Evolutionary conservation across 169 alveolate species (phyloP).

Genomic region (Plasmodium berghei): DNA sequence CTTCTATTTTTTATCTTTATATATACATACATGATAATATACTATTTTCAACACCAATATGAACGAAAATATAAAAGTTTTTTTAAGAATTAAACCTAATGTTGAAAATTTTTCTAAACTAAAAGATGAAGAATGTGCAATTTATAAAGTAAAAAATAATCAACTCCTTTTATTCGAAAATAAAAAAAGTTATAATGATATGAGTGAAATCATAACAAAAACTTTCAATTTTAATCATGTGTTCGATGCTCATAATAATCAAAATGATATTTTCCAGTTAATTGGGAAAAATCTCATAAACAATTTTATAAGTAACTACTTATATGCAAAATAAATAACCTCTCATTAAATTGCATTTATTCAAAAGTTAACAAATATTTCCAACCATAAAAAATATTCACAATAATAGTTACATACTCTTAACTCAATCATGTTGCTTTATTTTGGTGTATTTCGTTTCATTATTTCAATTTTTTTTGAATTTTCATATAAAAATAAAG

Average conservation of each 20-base stretch:
- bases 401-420: too few relatives aligned
- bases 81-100: conserved; percentile 62
- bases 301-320: conserved; percentile 50
- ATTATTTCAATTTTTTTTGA: not conserved
- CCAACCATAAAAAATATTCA: too few relatives aligned
- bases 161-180: conserved; percentile 59
- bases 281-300: conserved; percentile 46
- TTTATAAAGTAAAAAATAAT: conserved; percentile 52
- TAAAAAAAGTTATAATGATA: conserved; percentile 63
- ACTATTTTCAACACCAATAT: conserved; percentile 1
- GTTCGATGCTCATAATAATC: conserved; percentile 35
- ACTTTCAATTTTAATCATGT: conserved; percentile 51
- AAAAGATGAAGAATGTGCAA: conserved; percentile 42
- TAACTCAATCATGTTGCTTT: too few relatives aligned
- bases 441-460: too few relatives aligned
- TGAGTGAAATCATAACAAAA: conserved; percentile 42
- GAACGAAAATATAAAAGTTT: conserved; percentile 62
- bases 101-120: conserved; percentile 43
- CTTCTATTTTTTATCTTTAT: too few relatives aligned
- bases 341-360: too few relatives aligned
- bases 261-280: conserved; percentile 48
- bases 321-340: not conserved
- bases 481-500: conserved; percentile 3
- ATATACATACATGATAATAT: too few relatives aligned
- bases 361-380: too few relatives aligned